Evolutionary conservation across 108 stramenopile genomes (phyloP), one percentile per base, ranked within the genome.

Genomic region (Cylindrotheca closterium): DNA sequence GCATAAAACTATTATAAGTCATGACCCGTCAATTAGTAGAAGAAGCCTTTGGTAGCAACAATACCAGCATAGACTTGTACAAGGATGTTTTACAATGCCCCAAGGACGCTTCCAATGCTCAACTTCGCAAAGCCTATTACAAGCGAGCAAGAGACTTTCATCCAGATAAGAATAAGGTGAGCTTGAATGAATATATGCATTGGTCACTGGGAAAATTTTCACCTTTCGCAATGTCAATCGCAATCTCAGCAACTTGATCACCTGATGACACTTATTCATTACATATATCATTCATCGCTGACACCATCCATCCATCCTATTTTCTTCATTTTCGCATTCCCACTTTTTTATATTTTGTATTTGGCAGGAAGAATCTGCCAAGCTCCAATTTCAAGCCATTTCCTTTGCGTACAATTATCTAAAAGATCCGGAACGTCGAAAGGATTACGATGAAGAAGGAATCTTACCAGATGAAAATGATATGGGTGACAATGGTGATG

Each of bases 51-150:
- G 91, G 91, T 18, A 67, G 60, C 51, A 56, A 60, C 30, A 73
- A 85, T n/a, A n/a, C n/a, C n/a, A n/a, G n/a, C 59, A 28, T 67
- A 7, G 71, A 86, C 67, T 80, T 92, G 12, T 92, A 92, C 58
- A 54, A 61, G 21, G 78, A 73, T 55, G 80, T 92, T 7, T 67
- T 92, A 47, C 37, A 77, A 27, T 81, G 82, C 1, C 33, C 70
- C 22, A 68, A 63, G 33, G 79, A 80, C 37, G 80, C 79, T 26
- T 60, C 65, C 21, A 53, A 65, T 1, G 81, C 88, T 26, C 69
- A 88, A 62, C 61, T 93, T 2, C 88, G 92, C 33, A 89, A 86
- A 62, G 92, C 80, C 10, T 93, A 90, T 66, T 90, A 88, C 73
- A 84, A 85, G 32, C 73, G 75, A 55, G 82, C 84, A 12, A 70